Evolutionary conservation across 176 grass and related monocot genomes (phyloP), one percentile per base, ranked within the genome.

Genomic region (Carex littledalei): DNA sequence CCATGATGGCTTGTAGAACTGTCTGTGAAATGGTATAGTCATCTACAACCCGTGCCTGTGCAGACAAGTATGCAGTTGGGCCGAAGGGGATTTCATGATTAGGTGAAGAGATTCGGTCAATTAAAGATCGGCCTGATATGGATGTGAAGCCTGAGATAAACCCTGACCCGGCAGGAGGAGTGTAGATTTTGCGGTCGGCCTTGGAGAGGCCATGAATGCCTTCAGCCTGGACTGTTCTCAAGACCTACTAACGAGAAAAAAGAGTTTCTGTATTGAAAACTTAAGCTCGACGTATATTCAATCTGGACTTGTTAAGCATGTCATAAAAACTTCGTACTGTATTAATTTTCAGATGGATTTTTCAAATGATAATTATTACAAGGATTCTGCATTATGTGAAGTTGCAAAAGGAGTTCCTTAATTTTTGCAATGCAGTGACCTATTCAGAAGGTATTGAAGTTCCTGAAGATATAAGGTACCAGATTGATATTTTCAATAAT

Each of bases 81-180:
- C 91, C 92, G 82, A 95, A 98, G 53, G 91, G 76, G 82, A 80
- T 86, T 43, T 88, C 86, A 47, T 26, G 86, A 67, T 83, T 83
- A 10, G 11, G 86, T 70, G 91, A 92, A 58, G 95, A 93, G 57
- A 94, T 93, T 39, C 84, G 94, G 84, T 98, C 96, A 64, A 98
- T 85, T 79, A 95, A 84, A 59, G 93, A 98, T 15, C 93, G 93
- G 18, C 89, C 93, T 64, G 90, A 86, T 80, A 92, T 92, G 65
- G 96, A 98, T 85, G 96, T 95, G 82, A 98, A 98, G 26, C 93
- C 96, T 84, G 93, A 98, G 90, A 98, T 91, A 88, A 98, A 98
- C 75, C 96, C 96, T 16, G 96, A 95, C 10, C 96, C 96, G 81
- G 85, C 91, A 57, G 93, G 93, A 84, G 96, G 96, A 89, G 90